Evolutionary conservation across 805 yeast species (phyloP).

Genomic region (Metschnikowia anglica): DNA sequence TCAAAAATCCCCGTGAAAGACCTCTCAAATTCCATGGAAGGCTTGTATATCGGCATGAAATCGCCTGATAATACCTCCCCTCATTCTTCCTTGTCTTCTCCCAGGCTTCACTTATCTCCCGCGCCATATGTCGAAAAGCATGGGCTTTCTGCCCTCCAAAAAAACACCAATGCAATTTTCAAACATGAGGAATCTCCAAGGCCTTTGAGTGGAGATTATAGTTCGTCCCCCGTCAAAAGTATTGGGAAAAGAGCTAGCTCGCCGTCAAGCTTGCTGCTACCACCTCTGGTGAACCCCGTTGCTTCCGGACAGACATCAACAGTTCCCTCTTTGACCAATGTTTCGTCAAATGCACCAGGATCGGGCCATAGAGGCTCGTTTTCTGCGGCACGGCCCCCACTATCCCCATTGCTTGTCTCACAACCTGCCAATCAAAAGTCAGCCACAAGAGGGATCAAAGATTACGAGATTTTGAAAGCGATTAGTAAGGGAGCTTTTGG

Average conservation of each 20-base stretch:
- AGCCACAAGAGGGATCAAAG: slow-evolving; percentile 68
- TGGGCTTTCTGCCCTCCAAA: slow-evolving; percentile 62
- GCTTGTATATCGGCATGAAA: slow-evolving; percentile 27
- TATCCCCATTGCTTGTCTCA: slow-evolving; percentile 77
- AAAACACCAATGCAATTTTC: slow-evolving; percentile 36
- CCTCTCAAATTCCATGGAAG: slow-evolving; percentile 28
- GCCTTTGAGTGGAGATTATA: slow-evolving; percentile 7
- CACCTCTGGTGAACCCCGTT: slow-evolving; percentile 7
- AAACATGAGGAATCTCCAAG: slow-evolving; percentile 17
- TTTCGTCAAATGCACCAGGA: slow-evolving; percentile 1
- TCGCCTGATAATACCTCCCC: slow-evolving; percentile 23
- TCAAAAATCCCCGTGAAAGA: slow-evolving; percentile 18
- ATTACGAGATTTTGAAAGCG: slow-evolving; percentile 88
- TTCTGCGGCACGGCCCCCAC: slow-evolving; percentile 52
- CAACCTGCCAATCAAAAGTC: slow-evolving; percentile 55
- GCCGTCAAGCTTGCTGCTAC: slow-evolving; percentile 13
- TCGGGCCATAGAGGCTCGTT: slow-evolving; percentile 14
- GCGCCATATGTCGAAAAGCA: slow-evolving; percentile 45
- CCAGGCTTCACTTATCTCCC: slow-evolving; percentile 59
- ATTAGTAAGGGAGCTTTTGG: slow-evolving; percentile 98
- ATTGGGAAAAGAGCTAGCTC: slow-evolving; percentile 34
- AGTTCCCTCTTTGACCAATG: slow-evolving; percentile 1
- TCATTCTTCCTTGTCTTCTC: slow-evolving; percentile 44
- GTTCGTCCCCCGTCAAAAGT: slow-evolving; percentile 51
- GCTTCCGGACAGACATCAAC: slow-evolving; percentile 2